Base-by-base conservation (phyloP, 2,329 filamentous ascomycete genomes). In the Curvularia sp. region DNA sequence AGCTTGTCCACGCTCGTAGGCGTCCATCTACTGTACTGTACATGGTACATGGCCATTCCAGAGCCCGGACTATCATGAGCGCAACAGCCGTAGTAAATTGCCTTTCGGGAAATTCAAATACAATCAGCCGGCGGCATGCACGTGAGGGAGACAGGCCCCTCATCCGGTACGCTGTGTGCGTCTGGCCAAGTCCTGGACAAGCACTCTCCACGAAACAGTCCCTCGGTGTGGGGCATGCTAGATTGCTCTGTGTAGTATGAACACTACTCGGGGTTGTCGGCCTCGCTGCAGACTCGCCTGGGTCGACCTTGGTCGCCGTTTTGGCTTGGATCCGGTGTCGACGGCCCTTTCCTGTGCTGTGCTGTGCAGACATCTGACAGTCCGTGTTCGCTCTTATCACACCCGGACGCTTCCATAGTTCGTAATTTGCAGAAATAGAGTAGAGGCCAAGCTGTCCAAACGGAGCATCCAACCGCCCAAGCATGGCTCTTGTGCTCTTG, bases 51-150 rank as follows among this genome's bases (percentile, higher is more conserved):
- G 2, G 15, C 35, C 15, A 8, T n/a, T 12, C n/a, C 15, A n/a
- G 6, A 38, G 20, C 22, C 49, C 33, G 55, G n/a, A 26, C 50
- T 18, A 28, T n/a, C 18, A 42, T 28, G 49, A 53, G n/a, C 31
- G 33, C 54, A 30, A 53, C 7, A 5, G 18, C 49, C 47, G 38
- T 1, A 33, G 38, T 2, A 33, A 39, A 33, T 39, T 53, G 43
- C 28, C 26, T n/a, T 38, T 39, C 15, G n/a, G 33, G 18, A 39
- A 39, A 38, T 39, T 47, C 28, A 39, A 24, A 31, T 22, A 8
- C 41, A 49, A 49, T 39, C 47, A 49, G 22, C 47, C 33, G 22
- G 47, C 22, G 15, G 22, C 22, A 15, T 33, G 31, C 47, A 39
- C 30, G 47, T 43, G 35, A 49, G 31, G 9, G 31, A 38, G 35